These are phyloP conservation scores for Acer campestre DNA, from an alignment of 345 rosid genomes.

Conservation along the genomic window DNA sequence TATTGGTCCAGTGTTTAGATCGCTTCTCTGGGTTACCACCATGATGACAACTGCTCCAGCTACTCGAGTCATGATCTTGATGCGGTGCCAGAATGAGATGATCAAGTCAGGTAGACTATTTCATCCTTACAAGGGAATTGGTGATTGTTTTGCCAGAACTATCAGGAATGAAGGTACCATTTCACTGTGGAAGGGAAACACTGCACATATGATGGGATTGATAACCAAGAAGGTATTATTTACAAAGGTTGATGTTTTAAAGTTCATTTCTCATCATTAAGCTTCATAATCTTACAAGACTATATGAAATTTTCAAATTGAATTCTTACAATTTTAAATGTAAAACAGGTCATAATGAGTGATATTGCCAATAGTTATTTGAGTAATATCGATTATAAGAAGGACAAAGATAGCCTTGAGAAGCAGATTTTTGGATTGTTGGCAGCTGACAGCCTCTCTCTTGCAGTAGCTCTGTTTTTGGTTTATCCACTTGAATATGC, in stretches of 20 bases:
- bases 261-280: neutral
- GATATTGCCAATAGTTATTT: neutral
- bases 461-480: neutral
- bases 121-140: constrained; percentile 18
- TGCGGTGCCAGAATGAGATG: constrained; percentile 34
- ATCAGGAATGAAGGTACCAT: constrained; percentile 27
- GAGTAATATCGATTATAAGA: neutral
- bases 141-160: constrained; percentile 27
- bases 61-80: constrained; percentile 22
- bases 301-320: too few species aligned
- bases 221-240: neutral
- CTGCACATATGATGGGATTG: neutral
- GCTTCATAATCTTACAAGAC: neutral
- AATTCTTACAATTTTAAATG: neutral
- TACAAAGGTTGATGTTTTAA: neutral
- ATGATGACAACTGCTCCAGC: constrained; percentile 31
- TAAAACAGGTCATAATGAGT: neutral
- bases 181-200: constrained; percentile 34
- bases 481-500: neutral
- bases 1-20: neutral
- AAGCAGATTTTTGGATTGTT: neutral
- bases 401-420: neutral
- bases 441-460: neutral
- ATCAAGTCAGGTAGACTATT: constrained; percentile 28
- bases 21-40: neutral